A percentile compares a stretch with the other conserved stretches of the same genome.
phyloP scores from a whole-genome alignment of 192 early-diverging fungal species.

The Backusella morwellensis region DNA sequence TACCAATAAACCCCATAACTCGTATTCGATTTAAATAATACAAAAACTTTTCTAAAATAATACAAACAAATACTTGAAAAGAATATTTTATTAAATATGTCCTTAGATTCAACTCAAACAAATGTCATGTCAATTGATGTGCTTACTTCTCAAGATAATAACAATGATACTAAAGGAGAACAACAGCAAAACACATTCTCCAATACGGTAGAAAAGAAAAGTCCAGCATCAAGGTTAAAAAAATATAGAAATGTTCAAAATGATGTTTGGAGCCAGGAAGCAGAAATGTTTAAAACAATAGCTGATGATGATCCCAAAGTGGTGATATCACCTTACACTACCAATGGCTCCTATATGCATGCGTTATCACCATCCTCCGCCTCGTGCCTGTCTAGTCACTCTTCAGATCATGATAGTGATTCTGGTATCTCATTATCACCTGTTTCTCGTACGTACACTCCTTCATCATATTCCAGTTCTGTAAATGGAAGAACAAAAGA shows the following conservation, averaged over 20 bases:
- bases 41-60: neutral
- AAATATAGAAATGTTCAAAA: neutral
- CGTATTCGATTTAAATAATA: neutral
- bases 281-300: neutral
- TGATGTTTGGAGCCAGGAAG: neutral
- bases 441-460: neutral
- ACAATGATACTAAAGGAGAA: neutral
- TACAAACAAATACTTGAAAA: neutral
- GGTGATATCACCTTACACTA: neutral
- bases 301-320: neutral
- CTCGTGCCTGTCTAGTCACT: neutral
- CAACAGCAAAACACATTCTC: neutral
- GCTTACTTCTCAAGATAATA: neutral
- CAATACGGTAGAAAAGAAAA: neutral
- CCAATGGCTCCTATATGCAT: neutral
- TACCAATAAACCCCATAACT: neutral
- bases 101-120: neutral
- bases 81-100: neutral
- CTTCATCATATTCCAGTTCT: neutral
- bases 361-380: neutral
- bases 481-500: neutral
- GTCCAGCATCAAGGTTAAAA: neutral
- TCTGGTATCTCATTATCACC: neutral
- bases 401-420: neutral
- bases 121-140: slow-evolving; percentile 12